Evolutionary conservation across 768 basidiomycete genomes (phyloP).

Genomic region (Arthromyces matolae): DNA sequence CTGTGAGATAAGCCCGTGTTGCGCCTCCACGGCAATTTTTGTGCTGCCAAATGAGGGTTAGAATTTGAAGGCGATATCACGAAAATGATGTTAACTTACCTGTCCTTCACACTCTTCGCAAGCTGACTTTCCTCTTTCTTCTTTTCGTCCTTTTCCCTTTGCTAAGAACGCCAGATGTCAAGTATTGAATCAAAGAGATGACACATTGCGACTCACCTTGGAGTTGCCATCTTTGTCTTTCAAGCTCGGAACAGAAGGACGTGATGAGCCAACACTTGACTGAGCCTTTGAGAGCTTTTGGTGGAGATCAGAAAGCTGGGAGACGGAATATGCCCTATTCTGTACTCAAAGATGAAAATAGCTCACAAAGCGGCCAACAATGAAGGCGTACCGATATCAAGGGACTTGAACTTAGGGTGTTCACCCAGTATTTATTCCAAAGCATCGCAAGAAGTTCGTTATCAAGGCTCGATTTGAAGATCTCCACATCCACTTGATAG

Average conservation of each 20-base stretch:
- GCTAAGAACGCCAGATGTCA: slow-evolving; percentile 17
- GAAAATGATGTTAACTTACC: slow-evolving; percentile 41
- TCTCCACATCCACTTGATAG: slow-evolving; percentile 90
- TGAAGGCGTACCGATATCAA: slow-evolving; percentile 68
- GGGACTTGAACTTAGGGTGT: slow-evolving; percentile 90
- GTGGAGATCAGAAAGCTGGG: slow-evolving; percentile 85
- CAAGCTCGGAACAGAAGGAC: slow-evolving; percentile 48
- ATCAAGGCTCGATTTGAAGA: slow-evolving; percentile 91
- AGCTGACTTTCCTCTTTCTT: slow-evolving; percentile 89
- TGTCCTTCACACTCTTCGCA: slow-evolving; percentile 87
- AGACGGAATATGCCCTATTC: slow-evolving; percentile 93
- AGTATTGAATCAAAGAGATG: neutral
- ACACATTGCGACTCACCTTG: slow-evolving; percentile 37
- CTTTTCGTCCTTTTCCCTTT: slow-evolving; percentile 62
- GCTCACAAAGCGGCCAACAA: neutral
- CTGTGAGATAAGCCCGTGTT: slow-evolving; percentile 91
- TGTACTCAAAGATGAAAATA: slow-evolving; percentile 27
- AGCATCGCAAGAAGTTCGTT: slow-evolving; percentile 82
- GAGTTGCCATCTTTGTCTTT: slow-evolving; percentile 48
- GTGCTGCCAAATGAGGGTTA: slow-evolving; percentile 43
- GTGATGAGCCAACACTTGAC: slow-evolving; percentile 50
- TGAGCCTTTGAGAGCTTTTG: slow-evolving; percentile 83
- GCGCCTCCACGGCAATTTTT: slow-evolving; percentile 86
- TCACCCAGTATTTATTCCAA: slow-evolving; percentile 99
- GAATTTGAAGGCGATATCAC: neutral